Evolutionary conservation across 1,284 basidiomycete species (phyloP).

Genomic region (Phaffia rhodozyma): DNA sequence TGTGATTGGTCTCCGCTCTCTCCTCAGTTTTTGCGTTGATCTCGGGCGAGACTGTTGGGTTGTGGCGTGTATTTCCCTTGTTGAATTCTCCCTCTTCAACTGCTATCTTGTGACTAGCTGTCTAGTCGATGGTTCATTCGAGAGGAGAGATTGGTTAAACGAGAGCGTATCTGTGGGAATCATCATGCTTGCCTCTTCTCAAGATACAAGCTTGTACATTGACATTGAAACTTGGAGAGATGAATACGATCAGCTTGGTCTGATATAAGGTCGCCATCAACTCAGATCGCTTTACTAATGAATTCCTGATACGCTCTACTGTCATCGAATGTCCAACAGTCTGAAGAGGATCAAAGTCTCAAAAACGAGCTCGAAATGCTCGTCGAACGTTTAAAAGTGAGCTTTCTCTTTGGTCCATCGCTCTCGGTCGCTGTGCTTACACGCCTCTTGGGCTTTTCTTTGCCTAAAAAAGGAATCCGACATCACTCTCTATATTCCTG

Average conservation of each 20-base stretch:
- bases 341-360: constrained; percentile 89
- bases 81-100: not conserved
- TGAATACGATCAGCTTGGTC: not conserved
- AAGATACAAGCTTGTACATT: not conserved
- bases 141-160: not conserved
- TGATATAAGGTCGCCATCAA: not conserved
- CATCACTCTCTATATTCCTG: constrained; percentile 70
- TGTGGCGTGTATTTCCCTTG: too few species aligned
- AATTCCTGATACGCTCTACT: constrained; percentile 13
- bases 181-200: constrained; percentile 4
- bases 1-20: not conserved
- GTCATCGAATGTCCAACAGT: constrained; percentile 40
- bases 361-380: constrained; percentile 97
- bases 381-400: constrained; percentile 80
- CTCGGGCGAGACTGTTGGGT: too few species aligned
- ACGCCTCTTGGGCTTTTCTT: not conserved
- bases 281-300: not conserved
- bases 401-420: constrained; percentile 16
- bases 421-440: not conserved
- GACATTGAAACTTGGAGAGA: too few species aligned
- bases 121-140: too few species aligned
- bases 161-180: constrained; percentile 1
- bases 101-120: too few species aligned
- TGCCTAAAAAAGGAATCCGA: constrained; percentile 62
- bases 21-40: not conserved